Base-by-base conservation (phyloP, 495 filamentous ascomycete genomes). In the Penicillium verhagenii region DNA sequence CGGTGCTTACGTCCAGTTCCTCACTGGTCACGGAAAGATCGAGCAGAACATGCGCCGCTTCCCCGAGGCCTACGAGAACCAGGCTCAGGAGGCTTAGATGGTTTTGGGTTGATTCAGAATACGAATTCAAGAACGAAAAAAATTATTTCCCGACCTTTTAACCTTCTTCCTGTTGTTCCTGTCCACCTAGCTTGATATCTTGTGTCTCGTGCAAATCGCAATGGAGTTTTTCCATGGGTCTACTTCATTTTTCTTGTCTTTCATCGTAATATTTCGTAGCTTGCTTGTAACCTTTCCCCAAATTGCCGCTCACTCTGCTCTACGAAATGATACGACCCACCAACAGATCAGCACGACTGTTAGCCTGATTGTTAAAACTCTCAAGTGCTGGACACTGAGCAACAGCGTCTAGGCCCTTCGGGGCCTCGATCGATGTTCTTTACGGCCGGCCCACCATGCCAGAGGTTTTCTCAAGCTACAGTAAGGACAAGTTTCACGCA, bases 1-100 rank as follows among this genome's bases (percentile, higher is more conserved):
- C 73, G 94, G 94, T 84, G 95, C 95, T 65, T 98, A 98, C 77
- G 95, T 97, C 61, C 90, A 98, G 83, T 97, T 97, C 86, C 82
- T 97, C 62, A 81, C 82, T 78, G 92, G 92, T 82, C 86, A 93
- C 74, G 94, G 94, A 67, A 82, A 77, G 68, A 74, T 98, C 53
- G 84, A 81, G 71, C 60, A 90, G 63, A 97, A 97, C 86, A 87
- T 98, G 73, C 82, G 83, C 74, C 81, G 86, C 56, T 98, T 96
- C 89, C 94, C 94, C 52, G 86, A 88, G 50, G 94, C 94, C 59
- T 98, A 96, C 79, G 81, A 74, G 72, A 73, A 72, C 63, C 23
- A 63, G 42, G 66, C 68, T 60, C 60, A 75, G 68, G 77, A 75
- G 68, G 77, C 76, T 72, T 78, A 80, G 63, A 73, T 71, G 67